Conservation (phyloP, 306 rosid genomes). For the Spatholobus suberectus region DNA sequence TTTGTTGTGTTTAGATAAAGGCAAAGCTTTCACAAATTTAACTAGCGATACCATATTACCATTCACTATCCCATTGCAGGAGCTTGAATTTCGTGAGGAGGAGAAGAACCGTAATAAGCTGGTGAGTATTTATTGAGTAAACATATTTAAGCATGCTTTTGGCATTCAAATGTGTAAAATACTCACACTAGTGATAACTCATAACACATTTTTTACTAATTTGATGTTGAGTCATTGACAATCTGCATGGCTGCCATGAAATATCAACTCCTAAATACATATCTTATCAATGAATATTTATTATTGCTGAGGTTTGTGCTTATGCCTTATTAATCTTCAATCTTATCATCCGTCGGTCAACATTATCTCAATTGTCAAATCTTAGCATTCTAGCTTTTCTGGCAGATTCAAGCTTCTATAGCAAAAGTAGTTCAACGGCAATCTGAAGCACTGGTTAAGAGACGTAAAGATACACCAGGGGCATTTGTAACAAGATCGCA, state of each 20-base stretch:
- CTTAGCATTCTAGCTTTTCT: constrained; percentile 29
- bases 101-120: constrained; percentile 91
- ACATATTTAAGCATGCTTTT: constrained; percentile 40
- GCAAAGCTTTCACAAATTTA: constrained; percentile 19
- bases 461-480: constrained; percentile 69
- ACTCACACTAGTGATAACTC: constrained; percentile 2
- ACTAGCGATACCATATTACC: constrained; percentile 32
- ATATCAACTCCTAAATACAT: constrained; percentile 28
- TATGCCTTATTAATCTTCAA: constrained; percentile 5
- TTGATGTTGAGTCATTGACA: constrained; percentile 3
- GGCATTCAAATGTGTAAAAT: constrained; percentile 32
- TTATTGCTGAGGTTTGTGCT: neutral
- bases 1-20: neutral
- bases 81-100: constrained; percentile 92
- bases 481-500: constrained; percentile 65
- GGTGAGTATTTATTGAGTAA: constrained; percentile 57
- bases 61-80: constrained; percentile 59
- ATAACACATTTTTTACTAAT: neutral
- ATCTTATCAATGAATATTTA: constrained; percentile 11
- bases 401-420: constrained; percentile 61
- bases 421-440: constrained; percentile 80
- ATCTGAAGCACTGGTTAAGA: constrained; percentile 87
- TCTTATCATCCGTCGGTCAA: constrained; percentile 2
- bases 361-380: constrained; percentile 3
- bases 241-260: constrained; percentile 21